These are phyloP conservation scores for Colletotrichum sublineola DNA, from an alignment of 2,329 filamentous ascomycete genomes.

Conservation along the genomic window DNA sequence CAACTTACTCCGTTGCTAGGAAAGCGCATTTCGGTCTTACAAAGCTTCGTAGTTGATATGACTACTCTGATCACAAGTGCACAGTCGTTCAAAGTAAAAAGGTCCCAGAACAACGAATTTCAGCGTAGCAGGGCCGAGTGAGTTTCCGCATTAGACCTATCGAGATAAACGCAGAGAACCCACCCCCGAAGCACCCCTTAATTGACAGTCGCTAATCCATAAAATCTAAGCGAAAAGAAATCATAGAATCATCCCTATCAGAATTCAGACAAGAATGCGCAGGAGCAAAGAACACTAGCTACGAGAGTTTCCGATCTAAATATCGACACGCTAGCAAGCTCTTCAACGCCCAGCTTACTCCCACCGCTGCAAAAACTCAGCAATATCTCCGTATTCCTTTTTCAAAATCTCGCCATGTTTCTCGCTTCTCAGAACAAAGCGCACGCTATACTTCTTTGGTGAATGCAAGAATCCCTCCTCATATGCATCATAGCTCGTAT, in stretches of 20 bases:
- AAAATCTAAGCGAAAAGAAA: too few species aligned
- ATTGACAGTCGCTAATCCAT: not conserved
- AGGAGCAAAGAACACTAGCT: not conserved
- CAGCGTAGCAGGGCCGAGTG: too few species aligned
- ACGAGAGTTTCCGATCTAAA: not conserved
- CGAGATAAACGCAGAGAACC: too few species aligned
- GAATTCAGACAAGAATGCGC: not conserved
- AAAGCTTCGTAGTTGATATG: too few species aligned
- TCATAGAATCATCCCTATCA: too few species aligned
- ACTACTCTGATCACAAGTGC: too few species aligned
- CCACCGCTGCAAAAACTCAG: slow-evolving; percentile 11
- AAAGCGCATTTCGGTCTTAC: too few species aligned
- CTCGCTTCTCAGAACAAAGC: slow-evolving; percentile 19
- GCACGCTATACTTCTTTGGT: slow-evolving; percentile 17
- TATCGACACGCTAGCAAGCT: not conserved
- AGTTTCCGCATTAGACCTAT: too few species aligned
- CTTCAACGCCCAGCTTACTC: not conserved
- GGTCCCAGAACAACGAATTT: too few species aligned
- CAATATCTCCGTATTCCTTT: not conserved
- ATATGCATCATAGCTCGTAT: slow-evolving; percentile 23
- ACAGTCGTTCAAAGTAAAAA: too few species aligned
- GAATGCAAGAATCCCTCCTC: slow-evolving; percentile 15
- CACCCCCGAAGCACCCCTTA: too few species aligned
- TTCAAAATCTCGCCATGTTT: slow-evolving; percentile 13
- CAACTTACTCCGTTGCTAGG: too few species aligned